Percentiles rank a stretch among this genome's conserved stretches.
Evolutionary conservation across 192 early-diverging fungal genomes (phyloP).

Genomic region (Funneliformis mosseae): DNA sequence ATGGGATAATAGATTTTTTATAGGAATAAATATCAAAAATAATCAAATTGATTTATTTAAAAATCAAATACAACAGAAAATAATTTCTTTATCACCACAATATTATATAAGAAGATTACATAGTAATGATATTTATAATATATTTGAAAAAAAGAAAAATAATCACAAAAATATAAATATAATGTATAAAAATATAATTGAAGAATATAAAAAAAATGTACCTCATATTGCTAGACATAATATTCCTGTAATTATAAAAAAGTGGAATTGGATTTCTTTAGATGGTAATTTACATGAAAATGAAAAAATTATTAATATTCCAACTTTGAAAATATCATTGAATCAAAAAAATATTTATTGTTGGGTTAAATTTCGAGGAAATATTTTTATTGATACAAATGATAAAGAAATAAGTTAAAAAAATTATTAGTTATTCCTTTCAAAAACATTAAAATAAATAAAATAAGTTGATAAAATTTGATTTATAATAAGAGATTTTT

Average conservation of each 20-base stretch:
- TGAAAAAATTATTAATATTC: not conserved
- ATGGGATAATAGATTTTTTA: constrained; percentile 33
- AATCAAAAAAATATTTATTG: not conserved
- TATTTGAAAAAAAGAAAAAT: not conserved
- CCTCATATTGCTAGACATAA: not conserved
- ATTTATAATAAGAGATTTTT: no score
- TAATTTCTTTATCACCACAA: not conserved
- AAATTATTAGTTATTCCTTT: no score
- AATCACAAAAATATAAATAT: not conserved
- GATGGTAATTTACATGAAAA: not conserved
- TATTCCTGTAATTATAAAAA: not conserved
- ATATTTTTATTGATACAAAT: not conserved
- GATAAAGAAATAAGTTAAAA: not conserved
- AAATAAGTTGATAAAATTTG: no score
- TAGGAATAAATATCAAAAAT: not conserved
- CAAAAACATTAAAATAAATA: no score
- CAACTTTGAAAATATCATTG: not conserved
- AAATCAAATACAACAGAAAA: not conserved
- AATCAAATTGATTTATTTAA: not conserved
- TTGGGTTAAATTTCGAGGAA: constrained; percentile 7
- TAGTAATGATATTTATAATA: not conserved
- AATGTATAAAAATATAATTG: not conserved
- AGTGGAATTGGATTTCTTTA: not conserved
- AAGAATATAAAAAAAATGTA: not conserved
- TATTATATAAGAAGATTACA: constrained; percentile 3